A percentile compares a stretch with the other conserved stretches of the same genome.
Evolutionary conservation across 1,139 yeast genomes (phyloP).

Genomic region (Lodderomyces theae): DNA sequence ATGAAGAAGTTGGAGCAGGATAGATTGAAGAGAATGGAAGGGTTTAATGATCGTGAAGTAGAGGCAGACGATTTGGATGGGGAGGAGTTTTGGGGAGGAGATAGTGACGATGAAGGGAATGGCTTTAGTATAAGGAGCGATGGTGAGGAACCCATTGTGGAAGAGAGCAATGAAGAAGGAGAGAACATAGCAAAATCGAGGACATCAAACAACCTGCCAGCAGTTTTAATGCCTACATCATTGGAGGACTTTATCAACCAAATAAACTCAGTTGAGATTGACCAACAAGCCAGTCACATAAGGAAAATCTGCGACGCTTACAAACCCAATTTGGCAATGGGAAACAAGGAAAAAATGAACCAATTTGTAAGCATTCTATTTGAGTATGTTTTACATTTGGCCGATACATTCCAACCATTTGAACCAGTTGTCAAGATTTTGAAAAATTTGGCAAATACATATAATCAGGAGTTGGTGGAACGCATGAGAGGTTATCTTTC

Average conservation of each 20-base stretch:
- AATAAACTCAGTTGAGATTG: conserved; percentile 26
- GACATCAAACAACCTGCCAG: conserved; percentile 14
- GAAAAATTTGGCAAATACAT: conserved; percentile 52
- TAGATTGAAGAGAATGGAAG: conserved; percentile 83
- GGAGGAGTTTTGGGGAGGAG: conserved; percentile 55
- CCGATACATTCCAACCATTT: conserved; percentile 21
- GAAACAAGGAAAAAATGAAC: conserved; percentile 76
- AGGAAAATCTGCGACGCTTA: conserved; percentile 56
- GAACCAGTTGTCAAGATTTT: conserved; percentile 51
- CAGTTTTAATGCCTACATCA: conserved; percentile 54
- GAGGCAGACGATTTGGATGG: conserved; percentile 73
- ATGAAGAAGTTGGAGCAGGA: conserved; percentile 71
- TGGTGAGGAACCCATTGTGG: conserved; percentile 23
- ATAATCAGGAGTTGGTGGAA: conserved; percentile 61
- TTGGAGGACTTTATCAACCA: conserved; percentile 47
- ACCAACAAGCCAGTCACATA: conserved; percentile 48
- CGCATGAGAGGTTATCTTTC: conserved; percentile 31
- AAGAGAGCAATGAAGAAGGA: conserved; percentile 16
- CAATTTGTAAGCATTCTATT: conserved; percentile 62
- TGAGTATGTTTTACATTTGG: conserved; percentile 56
- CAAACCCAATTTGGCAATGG: conserved; percentile 77
- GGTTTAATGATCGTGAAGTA: conserved; percentile 49
- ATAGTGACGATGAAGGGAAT: conserved; percentile 40
- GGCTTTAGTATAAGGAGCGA: conserved; percentile 24
- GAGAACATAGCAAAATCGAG: conserved; percentile 17